These are phyloP conservation scores for Solanum virginianum DNA, from an alignment of 257 asterid genomes.

Conservation along the genomic window DNA sequence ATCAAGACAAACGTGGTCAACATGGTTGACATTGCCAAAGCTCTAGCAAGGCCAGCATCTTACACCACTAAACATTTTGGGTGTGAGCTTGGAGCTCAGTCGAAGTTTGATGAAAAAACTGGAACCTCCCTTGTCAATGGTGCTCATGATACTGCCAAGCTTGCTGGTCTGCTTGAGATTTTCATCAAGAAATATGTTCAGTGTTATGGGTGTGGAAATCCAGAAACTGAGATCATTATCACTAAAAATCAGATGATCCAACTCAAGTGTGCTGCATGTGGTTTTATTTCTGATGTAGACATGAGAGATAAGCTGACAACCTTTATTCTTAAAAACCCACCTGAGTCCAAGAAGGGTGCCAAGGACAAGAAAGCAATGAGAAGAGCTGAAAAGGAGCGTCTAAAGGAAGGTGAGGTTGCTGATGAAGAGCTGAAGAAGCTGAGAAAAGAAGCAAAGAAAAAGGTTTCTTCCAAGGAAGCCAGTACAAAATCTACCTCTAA, in stretches of 20 bases:
- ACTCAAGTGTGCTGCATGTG: conserved; percentile 36
- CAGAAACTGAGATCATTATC: conserved; percentile 29
- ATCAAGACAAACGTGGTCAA: conserved; percentile 32
- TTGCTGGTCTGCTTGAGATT: conserved; percentile 28
- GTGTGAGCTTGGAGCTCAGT: conserved; percentile 36
- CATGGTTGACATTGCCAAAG: conserved; percentile 34
- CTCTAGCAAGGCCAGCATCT: conserved; percentile 33
- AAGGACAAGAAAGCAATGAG: conserved; percentile 31
- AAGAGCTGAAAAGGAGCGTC: conserved; percentile 32
- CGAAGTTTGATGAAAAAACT: conserved; percentile 34
- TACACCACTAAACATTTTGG: conserved; percentile 30
- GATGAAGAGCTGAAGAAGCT: conserved; percentile 30
- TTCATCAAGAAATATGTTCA: conserved; percentile 33
- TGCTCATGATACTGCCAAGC: conserved; percentile 29
- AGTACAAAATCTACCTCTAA: conserved; percentile 4
- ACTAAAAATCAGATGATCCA: conserved; percentile 32
- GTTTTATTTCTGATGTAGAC: conserved; percentile 32
- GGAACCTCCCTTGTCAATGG: conserved; percentile 36
- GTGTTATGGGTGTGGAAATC: conserved; percentile 33
- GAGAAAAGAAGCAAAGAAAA: conserved; percentile 29
- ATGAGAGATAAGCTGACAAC: conserved; percentile 33
- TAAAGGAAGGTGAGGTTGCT: conserved; percentile 33
- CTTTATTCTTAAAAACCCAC: conserved; percentile 31
- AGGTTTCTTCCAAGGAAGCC: conserved; percentile 23
- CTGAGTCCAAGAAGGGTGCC: conserved; percentile 27